A percentile compares a stretch with the other conserved stretches of the same genome.
phyloP scores from a whole-genome alignment of 805 yeast species.

The Suhomyces canberraensis region DNA sequence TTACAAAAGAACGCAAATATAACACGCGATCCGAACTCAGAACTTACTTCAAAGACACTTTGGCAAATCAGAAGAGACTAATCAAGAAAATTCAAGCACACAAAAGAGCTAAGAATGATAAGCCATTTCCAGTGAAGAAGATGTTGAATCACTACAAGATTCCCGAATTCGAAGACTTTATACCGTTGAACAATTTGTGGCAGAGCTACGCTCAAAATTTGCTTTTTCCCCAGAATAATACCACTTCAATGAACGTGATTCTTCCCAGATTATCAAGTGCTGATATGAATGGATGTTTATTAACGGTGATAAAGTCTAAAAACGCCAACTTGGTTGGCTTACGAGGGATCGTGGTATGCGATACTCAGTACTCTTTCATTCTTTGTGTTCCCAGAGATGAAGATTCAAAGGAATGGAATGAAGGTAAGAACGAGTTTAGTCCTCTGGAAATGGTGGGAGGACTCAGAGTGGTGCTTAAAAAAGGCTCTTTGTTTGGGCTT shows the following conservation, averaged over 20 bases:
- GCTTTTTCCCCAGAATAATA: constrained; percentile 33
- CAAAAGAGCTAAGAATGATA: constrained; percentile 20
- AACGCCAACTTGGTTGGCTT: constrained; percentile 58
- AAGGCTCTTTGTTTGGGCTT: constrained; percentile 60
- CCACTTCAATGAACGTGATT: constrained; percentile 28
- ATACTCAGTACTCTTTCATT: constrained; percentile 69
- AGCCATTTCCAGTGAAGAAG: constrained; percentile 21
- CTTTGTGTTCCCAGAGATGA: constrained; percentile 49
- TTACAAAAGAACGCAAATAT: constrained; percentile 16
- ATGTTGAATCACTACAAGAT: constrained; percentile 25
- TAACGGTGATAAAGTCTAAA: constrained; percentile 56
- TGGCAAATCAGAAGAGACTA: constrained; percentile 37
- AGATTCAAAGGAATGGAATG: constrained; percentile 33
- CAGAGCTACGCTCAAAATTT: constrained; percentile 60
- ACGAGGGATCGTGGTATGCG: constrained; percentile 80
- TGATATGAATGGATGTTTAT: constrained; percentile 75
- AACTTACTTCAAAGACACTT: constrained; percentile 34
- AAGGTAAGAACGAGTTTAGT: constrained; percentile 15
- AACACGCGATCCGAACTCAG: constrained; percentile 42
- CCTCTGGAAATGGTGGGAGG: constrained; percentile 53
- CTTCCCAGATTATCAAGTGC: constrained; percentile 66
- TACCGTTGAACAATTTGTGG: constrained; percentile 67
- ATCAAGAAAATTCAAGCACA: constrained; percentile 35
- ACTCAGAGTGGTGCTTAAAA: constrained; percentile 62
- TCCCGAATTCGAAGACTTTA: constrained; percentile 48